These are phyloP conservation scores for Hemisphaericaspora subhashii DNA, from an alignment of 1,139 yeast genomes.

Conservation along the genomic window DNA sequence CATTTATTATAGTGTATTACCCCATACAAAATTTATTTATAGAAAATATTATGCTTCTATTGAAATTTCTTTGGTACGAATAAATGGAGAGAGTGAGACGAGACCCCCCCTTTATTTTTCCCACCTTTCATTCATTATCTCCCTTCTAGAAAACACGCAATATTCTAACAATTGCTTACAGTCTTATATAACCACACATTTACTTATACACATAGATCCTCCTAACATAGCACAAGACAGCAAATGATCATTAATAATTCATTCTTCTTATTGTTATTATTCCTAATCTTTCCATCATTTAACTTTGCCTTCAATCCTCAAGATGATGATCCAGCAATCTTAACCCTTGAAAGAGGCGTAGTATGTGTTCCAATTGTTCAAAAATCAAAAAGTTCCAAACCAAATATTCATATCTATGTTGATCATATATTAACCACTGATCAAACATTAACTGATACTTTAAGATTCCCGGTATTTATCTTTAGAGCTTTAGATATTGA, in stretches of 20 bases:
- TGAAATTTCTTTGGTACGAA: too few relatives aligned
- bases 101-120: too few relatives aligned
- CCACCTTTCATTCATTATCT: too few relatives aligned
- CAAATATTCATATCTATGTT: conserved; percentile 4
- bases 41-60: too few relatives aligned
- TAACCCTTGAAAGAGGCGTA: conserved; percentile 9
- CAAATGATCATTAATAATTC: not conserved
- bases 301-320: conserved; percentile 2
- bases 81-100: too few relatives aligned
- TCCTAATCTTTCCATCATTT: not conserved
- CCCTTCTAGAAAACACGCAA: too few relatives aligned
- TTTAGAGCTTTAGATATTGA: conserved; percentile 26
- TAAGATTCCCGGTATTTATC: conserved; percentile 25
- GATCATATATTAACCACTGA: conserved; percentile 6
- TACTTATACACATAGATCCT: too few relatives aligned
- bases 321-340: conserved; percentile 10
- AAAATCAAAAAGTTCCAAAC: conserved; percentile 7
- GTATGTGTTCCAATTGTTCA: conserved; percentile 11
- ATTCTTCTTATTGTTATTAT: not conserved
- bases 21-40: too few relatives aligned
- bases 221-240: too few relatives aligned
- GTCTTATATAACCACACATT: too few relatives aligned
- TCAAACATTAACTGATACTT: not conserved
- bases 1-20: too few relatives aligned
- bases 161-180: too few relatives aligned